Percentiles rank a stretch among this genome's conserved stretches.
These are phyloP conservation scores for Cryptosporidium andersoni DNA, from an alignment of 169 alveolate genomes.

Conservation along the genomic window DNA sequence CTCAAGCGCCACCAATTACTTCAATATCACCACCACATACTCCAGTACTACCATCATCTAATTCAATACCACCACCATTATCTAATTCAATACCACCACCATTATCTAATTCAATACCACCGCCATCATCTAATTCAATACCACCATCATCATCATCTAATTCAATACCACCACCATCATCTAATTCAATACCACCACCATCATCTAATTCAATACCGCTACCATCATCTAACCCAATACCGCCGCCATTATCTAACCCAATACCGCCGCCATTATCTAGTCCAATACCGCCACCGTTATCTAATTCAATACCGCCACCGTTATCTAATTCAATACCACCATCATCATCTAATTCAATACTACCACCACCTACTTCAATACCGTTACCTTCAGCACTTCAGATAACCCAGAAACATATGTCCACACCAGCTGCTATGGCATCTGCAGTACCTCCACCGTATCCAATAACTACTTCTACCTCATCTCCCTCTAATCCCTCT, in stretches of 20 bases:
- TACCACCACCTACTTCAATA: background rate
- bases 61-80: background rate
- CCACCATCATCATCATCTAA: background rate
- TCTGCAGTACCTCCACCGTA: constrained; percentile 1
- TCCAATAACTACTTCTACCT: background rate
- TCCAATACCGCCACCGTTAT: background rate
- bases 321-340: background rate
- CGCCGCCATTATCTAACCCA: background rate
- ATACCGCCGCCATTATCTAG: background rate
- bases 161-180: background rate
- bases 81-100: background rate
- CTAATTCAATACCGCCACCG: constrained; percentile 10
- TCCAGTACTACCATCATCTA: background rate
- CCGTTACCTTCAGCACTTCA: background rate
- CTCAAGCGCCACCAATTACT: background rate
- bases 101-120: background rate
- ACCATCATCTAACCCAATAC: background rate
- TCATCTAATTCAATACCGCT: background rate
- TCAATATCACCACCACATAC: background rate
- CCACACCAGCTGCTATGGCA: background rate
- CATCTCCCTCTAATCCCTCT: constrained; percentile 4
- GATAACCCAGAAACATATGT: background rate
- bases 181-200: background rate
- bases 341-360: no score
- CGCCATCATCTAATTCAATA: background rate